A percentile compares a stretch with the other conserved stretches of the same genome.
Conservation (phyloP, 2,329 filamentous ascomycete species). For the Microcyclosporella mali region DNA sequence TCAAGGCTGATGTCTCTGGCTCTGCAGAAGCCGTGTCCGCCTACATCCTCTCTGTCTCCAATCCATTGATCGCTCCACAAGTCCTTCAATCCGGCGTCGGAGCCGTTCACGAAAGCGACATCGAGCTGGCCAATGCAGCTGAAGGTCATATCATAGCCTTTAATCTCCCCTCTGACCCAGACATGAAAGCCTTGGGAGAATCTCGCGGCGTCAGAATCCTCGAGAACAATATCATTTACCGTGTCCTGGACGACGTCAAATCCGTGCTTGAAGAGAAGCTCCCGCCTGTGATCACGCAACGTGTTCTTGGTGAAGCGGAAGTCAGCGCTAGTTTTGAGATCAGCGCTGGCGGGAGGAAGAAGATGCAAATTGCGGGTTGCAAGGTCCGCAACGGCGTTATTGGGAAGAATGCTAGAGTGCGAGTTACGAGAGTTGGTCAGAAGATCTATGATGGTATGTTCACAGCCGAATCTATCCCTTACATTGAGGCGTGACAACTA, state of each 20-base stretch:
- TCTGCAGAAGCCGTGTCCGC: constrained; percentile 86
- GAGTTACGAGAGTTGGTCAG: constrained; percentile 62
- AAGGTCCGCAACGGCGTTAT: constrained; percentile 78
- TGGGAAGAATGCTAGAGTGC: constrained; percentile 56
- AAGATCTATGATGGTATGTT: constrained; percentile 74
- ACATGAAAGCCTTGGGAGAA: constrained; percentile 63
- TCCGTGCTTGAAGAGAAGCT: constrained; percentile 63
- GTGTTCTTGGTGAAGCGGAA: constrained; percentile 82
- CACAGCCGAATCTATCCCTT: not conserved
- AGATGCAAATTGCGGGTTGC: constrained; percentile 75
- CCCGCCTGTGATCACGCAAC: constrained; percentile 57
- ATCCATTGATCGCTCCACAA: constrained; percentile 71
- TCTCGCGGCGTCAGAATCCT: constrained; percentile 68
- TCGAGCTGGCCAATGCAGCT: constrained; percentile 77
- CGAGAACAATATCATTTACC: constrained; percentile 82
- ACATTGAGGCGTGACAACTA: too few species aligned
- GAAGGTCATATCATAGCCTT: constrained; percentile 77
- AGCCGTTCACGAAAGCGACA: constrained; percentile 73
- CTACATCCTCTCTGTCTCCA: constrained; percentile 71
- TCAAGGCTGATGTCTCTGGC: constrained; percentile 90
- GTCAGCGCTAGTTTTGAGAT: constrained; percentile 79
- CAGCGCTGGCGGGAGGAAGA: constrained; percentile 64
- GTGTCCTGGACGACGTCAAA: constrained; percentile 67
- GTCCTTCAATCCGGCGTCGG: constrained; percentile 75
- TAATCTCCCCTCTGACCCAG: constrained; percentile 63